Evolutionary conservation across 805 yeast genomes (phyloP).

Genomic region (Candida wancherniae): DNA sequence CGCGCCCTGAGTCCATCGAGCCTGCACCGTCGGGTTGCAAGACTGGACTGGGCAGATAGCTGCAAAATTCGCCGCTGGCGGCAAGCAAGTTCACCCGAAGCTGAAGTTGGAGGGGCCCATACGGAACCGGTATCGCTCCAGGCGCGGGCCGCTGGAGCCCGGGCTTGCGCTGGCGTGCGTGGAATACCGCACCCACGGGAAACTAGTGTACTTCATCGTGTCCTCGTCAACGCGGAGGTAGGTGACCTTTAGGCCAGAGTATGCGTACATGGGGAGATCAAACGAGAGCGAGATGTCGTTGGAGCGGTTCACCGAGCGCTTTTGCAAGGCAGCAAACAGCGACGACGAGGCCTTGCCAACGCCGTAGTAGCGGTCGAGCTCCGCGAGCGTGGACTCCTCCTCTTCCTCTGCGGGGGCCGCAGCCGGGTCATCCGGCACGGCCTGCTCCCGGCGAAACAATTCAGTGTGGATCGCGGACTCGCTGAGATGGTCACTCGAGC

Average conservation of each 20-base stretch:
- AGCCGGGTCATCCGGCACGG: too few relatives aligned
- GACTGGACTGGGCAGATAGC: too few relatives aligned
- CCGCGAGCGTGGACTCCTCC: slow-evolving; percentile 10
- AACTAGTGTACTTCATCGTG: slow-evolving; percentile 56
- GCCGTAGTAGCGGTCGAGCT: slow-evolving; percentile 27
- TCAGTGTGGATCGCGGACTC: slow-evolving; percentile 1
- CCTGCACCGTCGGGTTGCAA: too few relatives aligned
- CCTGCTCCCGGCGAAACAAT: background rate
- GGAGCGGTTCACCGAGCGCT: slow-evolving; percentile 11
- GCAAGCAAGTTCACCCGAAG: background rate
- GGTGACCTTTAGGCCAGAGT: slow-evolving; percentile 63
- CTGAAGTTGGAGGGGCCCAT: slow-evolving; percentile 14
- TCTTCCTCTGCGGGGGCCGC: background rate
- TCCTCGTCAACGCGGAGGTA: slow-evolving; percentile 65
- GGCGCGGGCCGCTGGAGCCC: background rate
- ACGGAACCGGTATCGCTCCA: slow-evolving; percentile 11
- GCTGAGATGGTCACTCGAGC: slow-evolving; percentile 2
- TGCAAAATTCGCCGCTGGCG: too few relatives aligned
- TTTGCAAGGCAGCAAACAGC: slow-evolving; percentile 18
- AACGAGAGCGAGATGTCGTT: slow-evolving; percentile 23
- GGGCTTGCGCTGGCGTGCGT: slow-evolving; percentile 14
- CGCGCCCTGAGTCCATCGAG: too few relatives aligned
- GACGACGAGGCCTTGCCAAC: slow-evolving; percentile 32
- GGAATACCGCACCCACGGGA: slow-evolving; percentile 74
- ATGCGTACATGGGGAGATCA: slow-evolving; percentile 45